A percentile compares a stretch with the other conserved stretches of the same genome.
phyloP scores from a whole-genome alignment of 768 basidiomycete species.

The Pleurotus giganteus region DNA sequence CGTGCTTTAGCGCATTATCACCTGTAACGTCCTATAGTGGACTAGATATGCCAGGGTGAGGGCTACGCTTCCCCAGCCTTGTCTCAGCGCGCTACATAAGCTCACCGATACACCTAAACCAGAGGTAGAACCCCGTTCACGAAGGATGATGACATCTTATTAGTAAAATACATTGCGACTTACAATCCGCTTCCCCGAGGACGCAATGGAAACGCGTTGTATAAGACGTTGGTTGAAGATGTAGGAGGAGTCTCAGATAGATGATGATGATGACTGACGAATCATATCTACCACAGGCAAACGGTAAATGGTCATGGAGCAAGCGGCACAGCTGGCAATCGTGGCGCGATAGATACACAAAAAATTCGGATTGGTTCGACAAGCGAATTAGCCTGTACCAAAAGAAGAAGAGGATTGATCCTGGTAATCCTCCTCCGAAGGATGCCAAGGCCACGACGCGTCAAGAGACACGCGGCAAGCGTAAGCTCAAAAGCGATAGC shows the following conservation, averaged over 20 bases:
- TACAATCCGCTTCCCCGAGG: slow-evolving; percentile 38
- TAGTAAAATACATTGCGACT: slow-evolving; percentile 48
- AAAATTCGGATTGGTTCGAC: slow-evolving; percentile 41
- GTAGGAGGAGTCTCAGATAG: too few species aligned
- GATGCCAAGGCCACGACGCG: background rate
- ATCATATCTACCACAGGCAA: slow-evolving; percentile 30
- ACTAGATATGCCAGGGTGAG: too few species aligned
- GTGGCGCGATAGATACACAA: slow-evolving; percentile 63
- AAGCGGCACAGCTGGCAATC: slow-evolving; percentile 52
- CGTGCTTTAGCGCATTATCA: too few species aligned
- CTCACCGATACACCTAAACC: background rate
- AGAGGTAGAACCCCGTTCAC: slow-evolving; percentile 24
- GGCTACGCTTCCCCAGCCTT: too few species aligned
- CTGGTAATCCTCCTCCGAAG: slow-evolving; percentile 11
- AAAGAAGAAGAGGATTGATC: slow-evolving; percentile 22
- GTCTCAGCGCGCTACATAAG: too few species aligned
- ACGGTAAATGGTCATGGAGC: slow-evolving; percentile 50
- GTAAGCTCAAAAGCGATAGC: background rate
- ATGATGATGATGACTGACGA: too few species aligned
- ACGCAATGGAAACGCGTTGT: slow-evolving; percentile 47
- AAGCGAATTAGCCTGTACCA: slow-evolving; percentile 38
- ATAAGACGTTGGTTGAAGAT: slow-evolving; percentile 39
- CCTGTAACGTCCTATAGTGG: too few species aligned
- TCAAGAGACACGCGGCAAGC: background rate
- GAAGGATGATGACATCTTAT: slow-evolving; percentile 36